Evolutionary conservation across 2,329 filamentous ascomycete species (phyloP), one percentile per base, ranked within the genome.

Genomic region (Leptographium galeiforme): DNA sequence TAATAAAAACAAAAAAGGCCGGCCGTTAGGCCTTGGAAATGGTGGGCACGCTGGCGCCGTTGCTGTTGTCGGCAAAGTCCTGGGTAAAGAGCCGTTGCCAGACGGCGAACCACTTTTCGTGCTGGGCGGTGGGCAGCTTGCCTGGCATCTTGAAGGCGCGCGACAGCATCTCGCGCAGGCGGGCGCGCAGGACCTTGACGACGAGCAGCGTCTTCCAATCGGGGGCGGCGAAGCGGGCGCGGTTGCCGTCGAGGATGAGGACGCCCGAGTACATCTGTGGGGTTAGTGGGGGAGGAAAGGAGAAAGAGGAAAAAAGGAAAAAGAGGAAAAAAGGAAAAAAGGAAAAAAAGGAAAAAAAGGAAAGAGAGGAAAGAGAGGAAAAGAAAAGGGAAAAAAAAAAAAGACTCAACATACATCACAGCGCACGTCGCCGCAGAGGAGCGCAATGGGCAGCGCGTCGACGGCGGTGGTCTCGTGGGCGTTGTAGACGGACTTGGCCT

Each of bases 141-240:
- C 81, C 81, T 0, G 81, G 81, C 58, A 72, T 77, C 67, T 81
- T 85, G 70, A 94, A 89, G 25, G 79, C 77, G 34, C 78, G 75
- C 1, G 79, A 80, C 48, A 95, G 72, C 43, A 94, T 78, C 59
- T 95, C 89, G 58, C 84, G 81, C 18, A 95, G 72, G 32, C 85
- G 78, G 2, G 75, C 72, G 19, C 89, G 79, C 52, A 97, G 71
- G 7, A 82, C 80, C 68, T 96, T 96, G 63, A 98, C 71, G n/a
- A 85, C 89, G 39, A 95, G 78, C 76, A 93, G 84, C 0, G 84
- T 84, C 69, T 90, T 94, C 90, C 91, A 97, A 64, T 95, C 87
- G 6, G 82, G 78, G 1, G 94, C 78, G 25, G 85, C 79, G 64
- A 97, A 95, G 49, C 88, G 80, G 49, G 91, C 78, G 34, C 90